Conservation (phyloP, 1,284 basidiomycete genomes). For the Phellopilus nigrolimitatus region DNA sequence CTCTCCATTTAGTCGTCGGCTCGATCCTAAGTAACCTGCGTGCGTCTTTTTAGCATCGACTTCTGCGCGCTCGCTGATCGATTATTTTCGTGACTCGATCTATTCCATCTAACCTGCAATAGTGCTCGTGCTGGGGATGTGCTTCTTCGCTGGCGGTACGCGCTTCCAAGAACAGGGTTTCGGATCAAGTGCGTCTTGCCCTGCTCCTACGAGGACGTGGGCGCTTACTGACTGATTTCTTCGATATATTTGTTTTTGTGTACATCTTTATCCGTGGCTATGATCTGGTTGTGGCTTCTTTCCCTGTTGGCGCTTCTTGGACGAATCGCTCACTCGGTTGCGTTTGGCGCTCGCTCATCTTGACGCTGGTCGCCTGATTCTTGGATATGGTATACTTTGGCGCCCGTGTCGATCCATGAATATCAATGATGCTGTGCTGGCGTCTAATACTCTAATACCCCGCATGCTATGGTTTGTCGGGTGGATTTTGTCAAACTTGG, state of each 20-base stretch:
- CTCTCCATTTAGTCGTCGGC: conserved; percentile 56
- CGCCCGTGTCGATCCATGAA: not conserved
- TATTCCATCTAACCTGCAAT: conserved; percentile 20
- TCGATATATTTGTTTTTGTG: not conserved
- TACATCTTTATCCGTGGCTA: too few relatives aligned
- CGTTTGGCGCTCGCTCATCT: not conserved
- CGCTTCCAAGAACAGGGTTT: conserved; percentile 77
- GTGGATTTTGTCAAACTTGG: too few relatives aligned
- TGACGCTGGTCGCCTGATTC: not conserved
- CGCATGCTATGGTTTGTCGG: too few relatives aligned
- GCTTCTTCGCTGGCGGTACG: conserved; percentile 76
- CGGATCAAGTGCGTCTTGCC: conserved; percentile 52
- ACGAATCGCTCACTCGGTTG: not conserved
- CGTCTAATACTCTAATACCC: too few relatives aligned
- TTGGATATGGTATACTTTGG: not conserved
- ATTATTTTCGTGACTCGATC: conserved; percentile 8
- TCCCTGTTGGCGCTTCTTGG: not conserved
- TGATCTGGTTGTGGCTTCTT: too few relatives aligned
- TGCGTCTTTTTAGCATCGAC: conserved; percentile 32
- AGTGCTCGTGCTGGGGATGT: conserved; percentile 73
- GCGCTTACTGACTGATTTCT: conserved; percentile 1
- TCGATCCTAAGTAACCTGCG: conserved; percentile 75
- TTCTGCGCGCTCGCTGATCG: not conserved
- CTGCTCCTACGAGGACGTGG: not conserved
- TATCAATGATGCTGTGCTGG: not conserved